A percentile compares a stretch with the other conserved stretches of the same genome.
phyloP scores from a whole-genome alignment of 495 filamentous ascomycete genomes.

The Annulohypoxylon nitens region DNA sequence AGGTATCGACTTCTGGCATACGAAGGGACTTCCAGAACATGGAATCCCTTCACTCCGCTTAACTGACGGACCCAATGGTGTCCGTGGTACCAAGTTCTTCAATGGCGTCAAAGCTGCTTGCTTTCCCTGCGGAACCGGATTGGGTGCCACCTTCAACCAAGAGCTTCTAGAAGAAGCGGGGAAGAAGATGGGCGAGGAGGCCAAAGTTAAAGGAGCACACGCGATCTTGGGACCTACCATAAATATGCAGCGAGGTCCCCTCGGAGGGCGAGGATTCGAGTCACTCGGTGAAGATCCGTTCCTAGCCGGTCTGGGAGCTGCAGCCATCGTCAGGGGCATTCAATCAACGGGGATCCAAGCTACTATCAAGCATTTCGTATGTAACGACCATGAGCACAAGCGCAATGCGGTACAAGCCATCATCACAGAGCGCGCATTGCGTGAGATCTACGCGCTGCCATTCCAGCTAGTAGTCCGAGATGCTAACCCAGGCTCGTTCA shows the following conservation, averaged over 20 bases:
- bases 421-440: constrained; percentile 75
- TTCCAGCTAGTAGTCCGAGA: constrained; percentile 80
- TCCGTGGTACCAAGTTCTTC: constrained; percentile 80
- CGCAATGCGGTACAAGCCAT: constrained; percentile 75
- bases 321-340: constrained; percentile 74
- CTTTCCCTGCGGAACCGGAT: constrained; percentile 76
- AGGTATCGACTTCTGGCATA: constrained; percentile 78
- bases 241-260: constrained; percentile 79
- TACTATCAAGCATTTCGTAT: constrained; percentile 85
- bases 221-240: constrained; percentile 81
- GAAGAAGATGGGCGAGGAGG: constrained; percentile 73
- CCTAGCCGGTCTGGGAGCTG: constrained; percentile 76
- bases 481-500: constrained; percentile 72
- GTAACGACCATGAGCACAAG: constrained; percentile 83
- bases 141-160: constrained; percentile 79
- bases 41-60: constrained; percentile 73
- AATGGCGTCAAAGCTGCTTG: constrained; percentile 76
- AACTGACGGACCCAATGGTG: constrained; percentile 82
- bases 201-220: constrained; percentile 76
- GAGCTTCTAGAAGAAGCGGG: constrained; percentile 72
- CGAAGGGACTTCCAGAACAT: constrained; percentile 66
- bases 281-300: constrained; percentile 80
- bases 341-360: constrained; percentile 78
- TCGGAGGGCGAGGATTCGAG: constrained; percentile 84
- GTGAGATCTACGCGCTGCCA: constrained; percentile 82